A percentile compares a stretch with the other conserved stretches of the same genome.
These are phyloP conservation scores for Fusarium sp. DNA, from an alignment of 2,329 filamentous ascomycete genomes.

Conservation along the genomic window DNA sequence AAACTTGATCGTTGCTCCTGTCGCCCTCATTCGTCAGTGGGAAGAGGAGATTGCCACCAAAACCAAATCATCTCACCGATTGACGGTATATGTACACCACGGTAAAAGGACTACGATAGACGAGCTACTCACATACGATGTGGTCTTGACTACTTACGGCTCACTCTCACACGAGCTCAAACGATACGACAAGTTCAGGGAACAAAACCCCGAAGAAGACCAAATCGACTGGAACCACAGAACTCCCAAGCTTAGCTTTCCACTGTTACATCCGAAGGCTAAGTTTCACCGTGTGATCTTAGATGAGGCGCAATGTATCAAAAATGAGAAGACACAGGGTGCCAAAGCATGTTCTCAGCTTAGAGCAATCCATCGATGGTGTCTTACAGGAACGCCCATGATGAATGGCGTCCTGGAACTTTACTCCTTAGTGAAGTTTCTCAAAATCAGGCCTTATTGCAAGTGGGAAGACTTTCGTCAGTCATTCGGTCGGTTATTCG, in stretches of 20 bases:
- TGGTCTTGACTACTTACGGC: constrained; percentile 88
- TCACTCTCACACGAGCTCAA: constrained; percentile 75
- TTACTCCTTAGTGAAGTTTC: constrained; percentile 80
- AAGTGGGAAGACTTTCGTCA: constrained; percentile 70
- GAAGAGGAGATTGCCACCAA: constrained; percentile 81
- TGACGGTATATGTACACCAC: constrained; percentile 78
- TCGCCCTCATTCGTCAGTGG: constrained; percentile 87
- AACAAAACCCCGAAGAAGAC: constrained; percentile 56
- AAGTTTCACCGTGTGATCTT: constrained; percentile 84
- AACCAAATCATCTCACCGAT: constrained; percentile 66
- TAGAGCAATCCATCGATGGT: constrained; percentile 79
- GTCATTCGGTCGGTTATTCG: constrained; percentile 58
- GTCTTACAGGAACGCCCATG: constrained; percentile 85
- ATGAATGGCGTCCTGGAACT: constrained; percentile 87
- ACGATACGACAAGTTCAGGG: constrained; percentile 65
- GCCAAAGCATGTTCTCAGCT: constrained; percentile 76
- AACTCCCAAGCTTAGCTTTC: constrained; percentile 55
- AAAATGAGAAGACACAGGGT: constrained; percentile 79
- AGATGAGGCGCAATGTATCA: constrained; percentile 87
- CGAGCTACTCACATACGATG: constrained; percentile 75
- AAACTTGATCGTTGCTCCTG: constrained; percentile 84
- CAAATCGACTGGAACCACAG: constrained; percentile 53
- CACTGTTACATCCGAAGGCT: constrained; percentile 70
- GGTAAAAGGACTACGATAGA: constrained; percentile 70
- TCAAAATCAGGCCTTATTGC: constrained; percentile 81